Evolutionary conservation across 2,329 filamentous ascomycete species (phyloP), one percentile per base, ranked within the genome.

Genomic region (Microcyclospora tardicrescens): DNA sequence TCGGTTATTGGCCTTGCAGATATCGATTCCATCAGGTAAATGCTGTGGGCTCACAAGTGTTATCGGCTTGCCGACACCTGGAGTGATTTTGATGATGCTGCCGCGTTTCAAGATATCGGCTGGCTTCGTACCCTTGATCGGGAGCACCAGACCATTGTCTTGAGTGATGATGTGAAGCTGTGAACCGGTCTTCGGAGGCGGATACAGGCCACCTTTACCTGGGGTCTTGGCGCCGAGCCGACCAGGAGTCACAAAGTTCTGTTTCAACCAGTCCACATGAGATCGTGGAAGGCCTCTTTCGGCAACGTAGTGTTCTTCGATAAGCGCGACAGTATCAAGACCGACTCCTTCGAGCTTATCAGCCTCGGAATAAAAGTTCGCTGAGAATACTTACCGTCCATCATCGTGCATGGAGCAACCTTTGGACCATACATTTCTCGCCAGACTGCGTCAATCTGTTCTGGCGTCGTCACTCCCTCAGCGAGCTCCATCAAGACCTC

Each of bases 251-350:
- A 74, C 52, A 46, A 66, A 74, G 6, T 63, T 55, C 5, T 57
- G 52, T 13, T 61, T 53, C 2, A 74, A 53, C 42, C 58, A 73
- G 39, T 69, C 57, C 10, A 71, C 58, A 0, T 61, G 56, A 2
- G 52, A 52, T 0, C 54, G 37, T 2, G 59, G 49, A 0, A 73
- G 55, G 1, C 61, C 59, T 3, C 70, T 64, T 48, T 73, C 70
- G 10, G 2, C 61, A 38, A 73, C 58, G 47, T 75, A 73, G 43
- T 73, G 65, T 19, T 64, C 46, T 42, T 75, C 71, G 37, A 75
- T 73, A 36, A 69, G 63, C 0, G 64, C 60, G 2, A 73, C 68
- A 0, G 68, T 73, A 38, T 75, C 71, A 1, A 74, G 56, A 0
- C 69, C 70, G 14, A 73, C 40, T 24, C 19, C 19, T 24, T 24